phyloP scores from a whole-genome alignment of 345 rosid genomes.

The Nasturtium officinale region DNA sequence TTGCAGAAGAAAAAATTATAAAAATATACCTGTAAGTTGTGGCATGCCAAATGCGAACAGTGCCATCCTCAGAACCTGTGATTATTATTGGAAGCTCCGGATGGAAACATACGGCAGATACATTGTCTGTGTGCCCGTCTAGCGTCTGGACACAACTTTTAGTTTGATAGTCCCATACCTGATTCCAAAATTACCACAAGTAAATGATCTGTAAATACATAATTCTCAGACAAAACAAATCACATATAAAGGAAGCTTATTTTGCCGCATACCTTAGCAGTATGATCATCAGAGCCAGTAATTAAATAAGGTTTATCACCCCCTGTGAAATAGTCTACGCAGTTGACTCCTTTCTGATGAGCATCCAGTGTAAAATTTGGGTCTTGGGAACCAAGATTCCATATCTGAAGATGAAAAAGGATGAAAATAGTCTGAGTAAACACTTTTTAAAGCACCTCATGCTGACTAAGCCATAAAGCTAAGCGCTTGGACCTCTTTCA shows the following conservation, averaged over 20 bases:
- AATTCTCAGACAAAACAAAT: slow-evolving; percentile 9
- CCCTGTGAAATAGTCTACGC: slow-evolving; percentile 91
- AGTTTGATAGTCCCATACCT: slow-evolving; percentile 92
- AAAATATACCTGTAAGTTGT: slow-evolving; percentile 64
- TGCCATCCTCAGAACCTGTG: slow-evolving; percentile 85
- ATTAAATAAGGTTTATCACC: slow-evolving; percentile 89
- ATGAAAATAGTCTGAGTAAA: slow-evolving; percentile 20
- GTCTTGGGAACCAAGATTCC: slow-evolving; percentile 97
- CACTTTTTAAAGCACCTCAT: slow-evolving; percentile 5
- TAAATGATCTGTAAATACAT: slow-evolving; percentile 14
- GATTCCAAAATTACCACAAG: slow-evolving; percentile 25
- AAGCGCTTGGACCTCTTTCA: background rate
- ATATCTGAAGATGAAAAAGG: slow-evolving; percentile 55
- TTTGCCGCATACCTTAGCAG: slow-evolving; percentile 67
- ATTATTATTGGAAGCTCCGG: slow-evolving; percentile 81
- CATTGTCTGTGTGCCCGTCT: slow-evolving; percentile 83
- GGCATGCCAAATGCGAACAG: slow-evolving; percentile 77
- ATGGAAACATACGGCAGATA: slow-evolving; percentile 79
- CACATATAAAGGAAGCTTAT: slow-evolving; percentile 19
- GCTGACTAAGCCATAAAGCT: slow-evolving; percentile 10
- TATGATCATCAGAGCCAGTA: slow-evolving; percentile 92
- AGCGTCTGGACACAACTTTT: slow-evolving; percentile 83
- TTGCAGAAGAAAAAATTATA: background rate
- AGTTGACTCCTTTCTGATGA: slow-evolving; percentile 90
- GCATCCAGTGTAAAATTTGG: slow-evolving; percentile 91